Conservation (phyloP, 202 grass and related monocot species). For the Zizania palustris region DNA sequence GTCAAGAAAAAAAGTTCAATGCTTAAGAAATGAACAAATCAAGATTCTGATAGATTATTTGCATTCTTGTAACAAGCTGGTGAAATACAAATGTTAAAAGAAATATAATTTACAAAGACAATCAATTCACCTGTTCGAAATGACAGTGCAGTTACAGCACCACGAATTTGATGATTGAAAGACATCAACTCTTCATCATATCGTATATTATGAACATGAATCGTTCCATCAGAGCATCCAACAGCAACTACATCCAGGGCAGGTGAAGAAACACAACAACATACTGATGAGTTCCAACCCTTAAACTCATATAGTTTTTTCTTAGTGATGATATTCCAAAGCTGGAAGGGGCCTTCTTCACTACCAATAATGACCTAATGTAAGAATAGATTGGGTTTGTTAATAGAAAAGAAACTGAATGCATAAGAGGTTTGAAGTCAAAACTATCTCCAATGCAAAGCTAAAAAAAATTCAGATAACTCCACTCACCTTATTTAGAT, state of each 20-base stretch:
- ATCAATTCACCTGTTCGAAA: slow-evolving; percentile 83
- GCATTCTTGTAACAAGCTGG: slow-evolving; percentile 10
- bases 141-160: slow-evolving; percentile 90
- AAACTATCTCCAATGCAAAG: slow-evolving; percentile 32
- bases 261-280: slow-evolving; percentile 84
- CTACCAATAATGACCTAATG: slow-evolving; percentile 80
- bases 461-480: slow-evolving; percentile 29
- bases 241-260: slow-evolving; percentile 87
- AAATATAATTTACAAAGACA: slow-evolving; percentile 1
- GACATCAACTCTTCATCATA: slow-evolving; percentile 79
- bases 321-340: slow-evolving; percentile 92
- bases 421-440: background rate
- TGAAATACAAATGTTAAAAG: slow-evolving; percentile 18
- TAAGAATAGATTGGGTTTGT: slow-evolving; percentile 31
- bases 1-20: slow-evolving; percentile 19
- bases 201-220: slow-evolving; percentile 91
- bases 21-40: background rate
- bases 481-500: slow-evolving; percentile 87
- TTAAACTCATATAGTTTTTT: slow-evolving; percentile 86
- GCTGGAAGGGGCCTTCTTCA: slow-evolving; percentile 83
- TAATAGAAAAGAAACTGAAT: slow-evolving; percentile 35
- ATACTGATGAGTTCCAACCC: slow-evolving; percentile 79
- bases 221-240: slow-evolving; percentile 82
- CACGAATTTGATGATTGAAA: slow-evolving; percentile 90
- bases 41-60: background rate